These are phyloP conservation scores for Candida pini DNA, from an alignment of 805 yeast genomes.

Conservation along the genomic window DNA sequence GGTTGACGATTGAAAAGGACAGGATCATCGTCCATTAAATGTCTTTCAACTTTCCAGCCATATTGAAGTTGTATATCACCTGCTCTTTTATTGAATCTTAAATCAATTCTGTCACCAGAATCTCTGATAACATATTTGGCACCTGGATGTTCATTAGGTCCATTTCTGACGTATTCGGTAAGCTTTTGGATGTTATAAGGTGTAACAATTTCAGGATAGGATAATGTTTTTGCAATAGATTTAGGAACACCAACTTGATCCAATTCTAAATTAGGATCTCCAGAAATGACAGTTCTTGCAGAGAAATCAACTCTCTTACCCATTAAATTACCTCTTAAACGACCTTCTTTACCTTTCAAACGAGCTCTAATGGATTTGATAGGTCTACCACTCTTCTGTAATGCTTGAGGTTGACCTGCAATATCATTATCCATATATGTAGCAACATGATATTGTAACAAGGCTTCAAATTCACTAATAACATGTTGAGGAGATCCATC, in stretches of 20 bases:
- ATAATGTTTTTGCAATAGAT: slow-evolving; percentile 89
- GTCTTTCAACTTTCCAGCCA: slow-evolving; percentile 99
- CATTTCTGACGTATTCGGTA: slow-evolving; percentile 91
- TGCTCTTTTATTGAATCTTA: slow-evolving; percentile 94
- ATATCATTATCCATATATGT: slow-evolving; percentile 99
- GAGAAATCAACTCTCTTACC: slow-evolving; percentile 99
- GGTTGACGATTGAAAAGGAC: slow-evolving; percentile 99
- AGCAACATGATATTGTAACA: slow-evolving; percentile 95
- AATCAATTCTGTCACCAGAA: slow-evolving; percentile 97
- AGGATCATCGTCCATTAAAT: slow-evolving; percentile 95
- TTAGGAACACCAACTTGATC: slow-evolving; percentile 99
- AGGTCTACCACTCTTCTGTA: slow-evolving; percentile 98
- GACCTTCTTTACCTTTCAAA: slow-evolving; percentile 98
- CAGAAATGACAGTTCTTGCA: slow-evolving; percentile 98
- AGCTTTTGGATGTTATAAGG: slow-evolving; percentile 93
- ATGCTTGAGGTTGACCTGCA: slow-evolving; percentile 99
- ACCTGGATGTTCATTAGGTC: slow-evolving; percentile 99
- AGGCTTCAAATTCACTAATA: slow-evolving; percentile 90
- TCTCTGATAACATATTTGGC: slow-evolving; percentile 98
- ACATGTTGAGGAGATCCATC: slow-evolving; percentile 99
- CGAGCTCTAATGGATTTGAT: slow-evolving; percentile 99
- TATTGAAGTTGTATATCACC: slow-evolving; percentile 97
- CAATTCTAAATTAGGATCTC: slow-evolving; percentile 95
- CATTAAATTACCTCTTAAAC: slow-evolving; percentile 97
- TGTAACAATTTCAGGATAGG: slow-evolving; percentile 96